Base-by-base conservation (phyloP, 1,284 basidiomycete genomes). In the Malassezia sympodialis region DNA sequence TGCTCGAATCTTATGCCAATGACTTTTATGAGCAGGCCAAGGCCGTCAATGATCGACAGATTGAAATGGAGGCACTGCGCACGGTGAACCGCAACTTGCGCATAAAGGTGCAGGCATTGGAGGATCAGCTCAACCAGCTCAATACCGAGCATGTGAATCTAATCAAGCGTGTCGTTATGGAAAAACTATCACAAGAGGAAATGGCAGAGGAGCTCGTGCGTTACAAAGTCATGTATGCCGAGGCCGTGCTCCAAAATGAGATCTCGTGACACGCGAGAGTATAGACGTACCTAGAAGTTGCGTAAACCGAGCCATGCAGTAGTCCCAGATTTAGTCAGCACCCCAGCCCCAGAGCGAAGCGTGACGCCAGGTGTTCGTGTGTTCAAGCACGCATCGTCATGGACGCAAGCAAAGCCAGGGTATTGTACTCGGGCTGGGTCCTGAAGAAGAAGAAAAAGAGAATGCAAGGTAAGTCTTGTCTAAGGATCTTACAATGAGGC, bases 361-460 rank as follows among this genome's bases (percentile, higher is more conserved):
- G 37, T 4, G 8, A n/a, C 4, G 21, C 17, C 10, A 3, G 5
- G 28, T n/a, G 32, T 8, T 32, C n/a, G 11, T 8, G 2, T 10
- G 3, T 45, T 4, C 28, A 32, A 28, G 12, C 19, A 15, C 19
- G 2, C 8, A 11, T n/a, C 46, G 30, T n/a, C 46, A 55, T 55
- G 53, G 48, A 56, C 17, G 32, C 43, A 3, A 51, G 49, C 43
- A 56, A 32, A 1, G 43, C 34, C 0, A 27, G 65, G 14, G 56
- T 71, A 30, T 53, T 72, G 28, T 61, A 62, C 37, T 63, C 65
- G 8, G 71, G 71, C 55, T 73, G 69, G 69, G 70, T 73, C 21
- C 60, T 73, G 43, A 73, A 73, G 52, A 73, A 72, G 64, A 73
- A 73, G 65, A 62, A 70, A 47, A 73, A 73, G 61, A 73, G 70